Evolutionary conservation across 441 rosid genomes (phyloP), one percentile per base, ranked within the genome.

Genomic region (Adansonia gregorii): DNA sequence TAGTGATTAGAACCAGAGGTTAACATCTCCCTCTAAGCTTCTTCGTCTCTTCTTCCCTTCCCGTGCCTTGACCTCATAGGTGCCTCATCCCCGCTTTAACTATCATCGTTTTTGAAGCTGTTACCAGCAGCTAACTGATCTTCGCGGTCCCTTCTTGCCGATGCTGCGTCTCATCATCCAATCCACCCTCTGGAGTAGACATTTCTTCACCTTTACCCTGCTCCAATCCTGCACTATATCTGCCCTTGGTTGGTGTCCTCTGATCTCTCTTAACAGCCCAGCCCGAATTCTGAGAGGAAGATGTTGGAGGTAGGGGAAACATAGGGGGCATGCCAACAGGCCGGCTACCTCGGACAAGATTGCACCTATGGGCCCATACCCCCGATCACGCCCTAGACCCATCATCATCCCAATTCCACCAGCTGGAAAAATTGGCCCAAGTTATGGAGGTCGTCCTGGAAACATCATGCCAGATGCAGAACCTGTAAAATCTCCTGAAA

Each of bases 1-100:
- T 80, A 83, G 67, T 70, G 86, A 58, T 72, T 83, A 14, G 90
- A 83, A 78, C 68, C 82, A 17, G 81, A 71, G 22, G 88, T 35
- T 77, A 24, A 49, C 86, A 6, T 85, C 93, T 20, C 64, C 39
- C 78, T 87, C 90, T 12, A 89, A 74, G 12, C 87, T 87, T 75
- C 91, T 84, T 12, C 93, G 82, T 82, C 90, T 94, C 89, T 96
- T 94, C 90, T 88, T 94, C 67, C 90, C 96, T 83, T 94, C 98
- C 24, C 97, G 9, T 97, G 97, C 82, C 99, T 91, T 12, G 98
- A 93, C 67, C 99, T 85, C 86, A 98, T 88, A 6, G 99, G 99
- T 67, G 99, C 99, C 79, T 96, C 98, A 58, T 90, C 97, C 83
- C 89, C 93, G 4, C 97, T 96, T 80, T 89, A 98, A 51, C 93